Percentiles rank a stretch among this genome's conserved stretches.
Conservation (phyloP, 768 basidiomycete genomes). For the Lenzites betulinus region DNA sequence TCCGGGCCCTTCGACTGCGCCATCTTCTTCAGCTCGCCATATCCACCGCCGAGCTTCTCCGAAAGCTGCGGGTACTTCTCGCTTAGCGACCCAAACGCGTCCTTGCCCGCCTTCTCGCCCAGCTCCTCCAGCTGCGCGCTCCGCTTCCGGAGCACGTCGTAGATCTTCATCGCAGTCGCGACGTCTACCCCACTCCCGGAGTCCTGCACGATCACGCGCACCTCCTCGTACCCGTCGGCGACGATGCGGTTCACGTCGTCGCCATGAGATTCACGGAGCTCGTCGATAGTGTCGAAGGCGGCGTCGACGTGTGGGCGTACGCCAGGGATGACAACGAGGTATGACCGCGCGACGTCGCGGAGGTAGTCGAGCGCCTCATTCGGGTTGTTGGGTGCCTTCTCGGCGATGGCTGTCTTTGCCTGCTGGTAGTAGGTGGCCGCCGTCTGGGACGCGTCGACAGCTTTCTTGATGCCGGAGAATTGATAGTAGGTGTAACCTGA, state of each 20-base stretch:
- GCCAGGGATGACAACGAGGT: constrained; percentile 42
- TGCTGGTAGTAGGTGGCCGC: constrained; percentile 29
- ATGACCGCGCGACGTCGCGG: constrained; percentile 43
- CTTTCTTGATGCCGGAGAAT: constrained; percentile 41
- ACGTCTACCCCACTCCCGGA: constrained; percentile 24
- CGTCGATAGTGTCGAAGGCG: constrained; percentile 45
- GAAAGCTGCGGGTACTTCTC: constrained; percentile 34
- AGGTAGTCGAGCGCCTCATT: constrained; percentile 40
- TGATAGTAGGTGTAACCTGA: constrained; percentile 41
- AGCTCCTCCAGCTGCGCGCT: constrained; percentile 33
- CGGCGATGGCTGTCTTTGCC: constrained; percentile 28
- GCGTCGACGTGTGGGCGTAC: constrained; percentile 41
- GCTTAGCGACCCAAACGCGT: constrained; percentile 28
- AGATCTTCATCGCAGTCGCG: constrained; percentile 32
- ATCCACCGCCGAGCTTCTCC: constrained; percentile 34
- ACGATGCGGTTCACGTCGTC: constrained; percentile 44
- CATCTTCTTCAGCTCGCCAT: constrained; percentile 31
- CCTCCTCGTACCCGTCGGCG: constrained; percentile 38
- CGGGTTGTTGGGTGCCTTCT: constrained; percentile 33
- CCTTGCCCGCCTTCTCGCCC: constrained; percentile 32
- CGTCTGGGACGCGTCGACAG: constrained; percentile 38
- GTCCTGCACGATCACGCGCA: constrained; percentile 32
- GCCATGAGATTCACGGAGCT: constrained; percentile 39
- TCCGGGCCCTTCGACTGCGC: constrained; percentile 32
- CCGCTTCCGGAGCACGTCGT: constrained; percentile 29